Base-by-base conservation (phyloP, 2,329 filamentous ascomycete species). In the Rhynchosporium graminicola region DNA sequence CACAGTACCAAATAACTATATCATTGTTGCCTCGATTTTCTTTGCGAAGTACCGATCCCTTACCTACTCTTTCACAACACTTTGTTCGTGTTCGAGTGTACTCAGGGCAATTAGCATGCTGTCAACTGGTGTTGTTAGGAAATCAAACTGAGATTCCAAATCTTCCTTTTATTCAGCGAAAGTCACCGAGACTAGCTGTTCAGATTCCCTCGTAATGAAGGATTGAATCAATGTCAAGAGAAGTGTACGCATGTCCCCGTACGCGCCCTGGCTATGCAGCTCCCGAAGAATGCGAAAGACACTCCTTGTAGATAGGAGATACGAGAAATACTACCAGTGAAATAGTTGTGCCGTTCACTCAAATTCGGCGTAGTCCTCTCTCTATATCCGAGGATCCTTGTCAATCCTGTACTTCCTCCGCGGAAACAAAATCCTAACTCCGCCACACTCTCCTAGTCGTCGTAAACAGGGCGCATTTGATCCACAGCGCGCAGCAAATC, bases 221-320 rank as follows among this genome's bases (percentile, higher is more conserved):
- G 12, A 54, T 40, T 36, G 51, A 33, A 54, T 54, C 51, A 54
- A 20, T 54, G 36, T 42, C 26, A 38, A 13, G 8, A 33, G 20
- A 54, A 28, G 12, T 54, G 36, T 54, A 54, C 51, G 51, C 40
- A n/a, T n/a, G 38, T 38, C 13, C 7, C 36, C 7, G 33, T n/a
- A 10, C 6, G 33, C 28, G 36, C 33, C 50, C 50, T 54, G 50
- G 50, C 50, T 54, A 40, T 54, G 50, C 50, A 40, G 51, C 36
- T 54, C 51, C 51, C 29, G 20, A 7, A 54, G 50, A 33, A 52
- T 2, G 38, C 29, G 33, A 7, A 54, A 33, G 50, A 52, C 3
- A 52, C 31, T 36, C 48, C 48, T 51, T 51, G 29, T 51, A 31
- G 48, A 20, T 33, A 29, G 48, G 48, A 50, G 48, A 38, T 51